Percentiles rank a stretch among this genome's conserved stretches.
Evolutionary conservation across 2,329 filamentous ascomycete species (phyloP).

Genomic region (Tolypocladium paradoxum): DNA sequence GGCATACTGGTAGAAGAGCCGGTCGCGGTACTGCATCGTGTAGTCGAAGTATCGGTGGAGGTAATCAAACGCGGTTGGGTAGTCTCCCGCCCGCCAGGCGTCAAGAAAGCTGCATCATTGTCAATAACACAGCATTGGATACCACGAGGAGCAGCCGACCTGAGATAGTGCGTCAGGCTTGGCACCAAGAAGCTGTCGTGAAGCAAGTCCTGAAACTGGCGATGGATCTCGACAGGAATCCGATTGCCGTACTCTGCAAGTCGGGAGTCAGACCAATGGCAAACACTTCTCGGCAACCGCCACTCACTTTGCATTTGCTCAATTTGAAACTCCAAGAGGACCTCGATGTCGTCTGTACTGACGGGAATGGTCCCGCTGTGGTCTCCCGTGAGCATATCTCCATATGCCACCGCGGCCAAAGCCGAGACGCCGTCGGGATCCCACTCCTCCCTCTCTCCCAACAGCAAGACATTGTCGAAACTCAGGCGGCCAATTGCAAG

Average conservation of each 20-base stretch:
- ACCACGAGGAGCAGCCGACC: constrained; percentile 25
- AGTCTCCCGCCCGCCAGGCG: constrained; percentile 84
- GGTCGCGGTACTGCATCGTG: constrained; percentile 75
- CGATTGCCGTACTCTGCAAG: constrained; percentile 59
- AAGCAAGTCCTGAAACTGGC: constrained; percentile 59
- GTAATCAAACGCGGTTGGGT: constrained; percentile 78
- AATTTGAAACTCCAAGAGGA: constrained; percentile 77
- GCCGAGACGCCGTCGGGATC: constrained; percentile 29
- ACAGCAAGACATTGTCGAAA: constrained; percentile 45
- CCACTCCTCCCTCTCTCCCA: constrained; percentile 41
- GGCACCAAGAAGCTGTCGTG: constrained; percentile 57
- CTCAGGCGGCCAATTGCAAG: constrained; percentile 44
- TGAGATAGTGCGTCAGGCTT: constrained; percentile 65
- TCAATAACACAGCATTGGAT: neutral
- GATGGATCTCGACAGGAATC: constrained; percentile 62
- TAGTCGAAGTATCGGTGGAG: constrained; percentile 96
- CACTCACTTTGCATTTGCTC: constrained; percentile 69
- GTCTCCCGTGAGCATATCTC: constrained; percentile 38
- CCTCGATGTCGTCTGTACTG: constrained; percentile 72
- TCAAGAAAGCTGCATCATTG: constrained; percentile 61
- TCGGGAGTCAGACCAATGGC: constrained; percentile 5
- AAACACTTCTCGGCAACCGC: neutral
- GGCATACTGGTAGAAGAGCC: constrained; percentile 87
- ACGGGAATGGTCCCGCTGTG: constrained; percentile 33
- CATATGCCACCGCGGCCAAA: constrained; percentile 38